Conservation (phyloP, 176 grass and related monocot species). For the Dendrocalamus sinicus region DNA sequence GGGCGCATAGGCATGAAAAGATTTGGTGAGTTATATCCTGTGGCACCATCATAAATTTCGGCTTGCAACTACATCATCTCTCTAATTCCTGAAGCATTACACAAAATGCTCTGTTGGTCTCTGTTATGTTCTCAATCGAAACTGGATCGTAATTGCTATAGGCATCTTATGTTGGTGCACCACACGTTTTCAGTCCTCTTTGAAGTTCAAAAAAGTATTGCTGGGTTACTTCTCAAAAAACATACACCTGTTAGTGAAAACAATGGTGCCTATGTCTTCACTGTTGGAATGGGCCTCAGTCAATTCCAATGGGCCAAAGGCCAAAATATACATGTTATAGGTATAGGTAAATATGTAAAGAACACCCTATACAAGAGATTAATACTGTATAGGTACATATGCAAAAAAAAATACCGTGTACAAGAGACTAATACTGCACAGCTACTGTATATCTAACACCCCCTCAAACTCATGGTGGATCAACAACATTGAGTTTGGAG, state of each 20-base stretch:
- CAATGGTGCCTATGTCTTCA: slow-evolving; percentile 15
- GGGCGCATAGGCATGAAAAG: slow-evolving; percentile 94
- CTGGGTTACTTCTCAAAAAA: background rate
- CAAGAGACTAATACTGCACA: too few relatives aligned
- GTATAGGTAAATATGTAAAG: too few relatives aligned
- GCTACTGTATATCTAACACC: too few relatives aligned
- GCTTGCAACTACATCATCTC: background rate
- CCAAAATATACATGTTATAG: too few relatives aligned
- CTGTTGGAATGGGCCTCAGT: too few relatives aligned
- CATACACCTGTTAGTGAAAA: slow-evolving; percentile 7
- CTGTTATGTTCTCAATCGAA: slow-evolving; percentile 6
- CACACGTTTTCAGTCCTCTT: background rate
- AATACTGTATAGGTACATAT: too few relatives aligned
- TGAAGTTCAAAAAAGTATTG: background rate
- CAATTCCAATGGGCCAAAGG: too few relatives aligned
- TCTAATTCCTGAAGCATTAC: background rate
- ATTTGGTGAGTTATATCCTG: slow-evolving; percentile 74
- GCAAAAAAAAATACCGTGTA: too few relatives aligned
- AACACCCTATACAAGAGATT: too few relatives aligned
- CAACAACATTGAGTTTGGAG: too few relatives aligned
- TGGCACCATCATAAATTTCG: slow-evolving; percentile 11
- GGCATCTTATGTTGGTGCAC: background rate
- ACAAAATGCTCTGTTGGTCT: background rate
- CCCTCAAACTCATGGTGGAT: too few relatives aligned
- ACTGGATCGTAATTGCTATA: background rate